Percentiles rank a stretch among this genome's conserved stretches.
Conservation (phyloP, 1,284 basidiomycete genomes). For the Leccinum huronense region DNA sequence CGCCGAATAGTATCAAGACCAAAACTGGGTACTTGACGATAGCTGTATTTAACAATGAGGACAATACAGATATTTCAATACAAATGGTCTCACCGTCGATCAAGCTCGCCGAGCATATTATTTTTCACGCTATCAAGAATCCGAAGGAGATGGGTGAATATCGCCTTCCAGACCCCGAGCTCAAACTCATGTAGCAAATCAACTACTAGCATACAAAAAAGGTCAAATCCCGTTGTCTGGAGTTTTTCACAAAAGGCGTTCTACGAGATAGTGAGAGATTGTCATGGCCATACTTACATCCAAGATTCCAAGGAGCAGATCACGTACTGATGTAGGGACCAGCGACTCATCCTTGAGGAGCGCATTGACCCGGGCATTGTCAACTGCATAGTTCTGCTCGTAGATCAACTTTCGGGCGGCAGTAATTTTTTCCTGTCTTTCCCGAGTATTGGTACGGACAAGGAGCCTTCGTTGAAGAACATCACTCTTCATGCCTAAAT, state of each 20-base stretch:
- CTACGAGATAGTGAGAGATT: background rate
- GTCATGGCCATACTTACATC: no score
- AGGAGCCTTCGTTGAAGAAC: background rate
- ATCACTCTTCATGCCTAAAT: background rate
- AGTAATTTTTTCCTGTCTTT: background rate
- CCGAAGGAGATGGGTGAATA: background rate
- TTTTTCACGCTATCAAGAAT: background rate
- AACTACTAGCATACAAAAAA: background rate
- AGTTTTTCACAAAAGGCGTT: background rate
- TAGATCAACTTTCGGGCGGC: background rate
- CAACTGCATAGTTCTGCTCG: background rate
- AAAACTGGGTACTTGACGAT: background rate
- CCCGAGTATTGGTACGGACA: background rate
- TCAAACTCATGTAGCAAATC: background rate
- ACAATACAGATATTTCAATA: no score
- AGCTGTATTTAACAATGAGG: no score
- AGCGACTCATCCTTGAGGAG: background rate
- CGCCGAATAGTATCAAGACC: background rate
- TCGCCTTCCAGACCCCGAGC: background rate
- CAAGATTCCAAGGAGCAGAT: background rate
- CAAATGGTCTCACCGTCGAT: no score
- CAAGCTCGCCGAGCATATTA: no score
- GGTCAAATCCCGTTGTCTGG: background rate
- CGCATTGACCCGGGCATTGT: background rate
- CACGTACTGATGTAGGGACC: background rate